These are phyloP conservation scores for Tulasnella sp. DNA, from an alignment of 768 basidiomycete genomes.

Conservation along the genomic window DNA sequence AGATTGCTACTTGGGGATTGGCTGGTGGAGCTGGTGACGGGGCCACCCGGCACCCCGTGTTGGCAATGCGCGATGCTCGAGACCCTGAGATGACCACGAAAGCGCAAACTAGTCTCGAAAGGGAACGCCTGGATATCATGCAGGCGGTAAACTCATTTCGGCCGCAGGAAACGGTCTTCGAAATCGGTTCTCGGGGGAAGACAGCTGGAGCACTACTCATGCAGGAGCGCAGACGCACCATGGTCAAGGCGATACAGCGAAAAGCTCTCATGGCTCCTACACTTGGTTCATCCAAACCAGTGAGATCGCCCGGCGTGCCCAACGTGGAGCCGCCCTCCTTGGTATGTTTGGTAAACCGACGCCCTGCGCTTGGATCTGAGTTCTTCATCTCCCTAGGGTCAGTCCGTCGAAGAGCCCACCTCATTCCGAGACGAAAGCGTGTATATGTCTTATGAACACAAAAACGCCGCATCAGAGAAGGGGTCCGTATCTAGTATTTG, in stretches of 20 bases:
- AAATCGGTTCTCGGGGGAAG: conserved; percentile 69
- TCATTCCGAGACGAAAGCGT: conserved; percentile 71
- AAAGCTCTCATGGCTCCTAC: not conserved
- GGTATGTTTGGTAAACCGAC: not conserved
- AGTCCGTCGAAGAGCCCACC: conserved; percentile 37
- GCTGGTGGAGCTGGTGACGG: conserved; percentile 45
- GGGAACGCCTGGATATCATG: conserved; percentile 57
- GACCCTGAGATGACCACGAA: conserved; percentile 33
- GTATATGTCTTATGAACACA: conserved; percentile 89
- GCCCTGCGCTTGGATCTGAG: no score
- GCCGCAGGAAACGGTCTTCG: conserved; percentile 86
- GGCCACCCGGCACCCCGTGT: conserved; percentile 54
- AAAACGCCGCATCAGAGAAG: conserved; percentile 78
- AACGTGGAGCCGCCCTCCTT: not conserved
- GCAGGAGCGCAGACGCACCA: conserved; percentile 75
- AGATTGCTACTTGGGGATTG: conserved; percentile 61
- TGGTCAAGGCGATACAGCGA: conserved; percentile 34
- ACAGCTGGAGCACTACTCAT: conserved; percentile 62
- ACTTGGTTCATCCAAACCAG: not conserved
- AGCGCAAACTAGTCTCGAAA: conserved; percentile 37
- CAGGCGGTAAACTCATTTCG: conserved; percentile 71
- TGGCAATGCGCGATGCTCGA: not conserved
- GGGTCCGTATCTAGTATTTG: conserved; percentile 51
- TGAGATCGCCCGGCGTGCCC: not conserved
- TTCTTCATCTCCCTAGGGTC: not conserved